A percentile compares a stretch with the other conserved stretches of the same genome.
These are phyloP conservation scores for Skeletonema tropicum DNA, from an alignment of 108 stramenopile genomes.

Conservation along the genomic window DNA sequence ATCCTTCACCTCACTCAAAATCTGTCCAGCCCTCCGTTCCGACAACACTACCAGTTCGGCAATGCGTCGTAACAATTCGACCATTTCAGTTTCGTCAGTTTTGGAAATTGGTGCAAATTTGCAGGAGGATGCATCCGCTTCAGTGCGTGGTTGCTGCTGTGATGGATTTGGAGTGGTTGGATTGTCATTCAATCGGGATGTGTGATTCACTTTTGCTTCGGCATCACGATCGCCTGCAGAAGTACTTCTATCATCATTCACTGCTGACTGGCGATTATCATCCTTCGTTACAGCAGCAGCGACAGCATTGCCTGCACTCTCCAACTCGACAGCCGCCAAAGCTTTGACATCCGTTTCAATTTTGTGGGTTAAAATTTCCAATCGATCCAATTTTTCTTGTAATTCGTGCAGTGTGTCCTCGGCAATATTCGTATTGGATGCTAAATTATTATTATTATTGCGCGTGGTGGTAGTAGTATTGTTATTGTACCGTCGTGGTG, in stretches of 20 bases:
- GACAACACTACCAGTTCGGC: conserved; percentile 80
- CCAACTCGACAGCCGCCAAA: not conserved
- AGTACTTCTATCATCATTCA: too few relatives aligned
- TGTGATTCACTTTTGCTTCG: too few relatives aligned
- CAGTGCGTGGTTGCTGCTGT: too few relatives aligned
- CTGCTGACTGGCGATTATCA: too few relatives aligned
- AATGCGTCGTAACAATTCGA: conserved; percentile 74
- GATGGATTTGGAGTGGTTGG: too few relatives aligned
- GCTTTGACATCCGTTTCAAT: not conserved
- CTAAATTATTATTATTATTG: not conserved
- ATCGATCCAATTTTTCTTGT: not conserved
- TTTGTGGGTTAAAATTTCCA: not conserved
- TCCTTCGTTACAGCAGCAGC: not conserved
- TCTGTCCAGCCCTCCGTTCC: conserved; percentile 48
- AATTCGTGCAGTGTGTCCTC: not conserved
- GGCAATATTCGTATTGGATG: not conserved
- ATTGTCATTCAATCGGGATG: too few relatives aligned
- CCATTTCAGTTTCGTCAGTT: conserved; percentile 49
- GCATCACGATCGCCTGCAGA: too few relatives aligned
- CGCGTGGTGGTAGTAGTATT: too few relatives aligned
- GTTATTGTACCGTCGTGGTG: not conserved
- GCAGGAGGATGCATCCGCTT: not conserved
- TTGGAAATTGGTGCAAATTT: conserved; percentile 41
- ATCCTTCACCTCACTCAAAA: conserved; percentile 23
- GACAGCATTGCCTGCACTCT: not conserved